Conservation (phyloP, 805 yeast species). For the Priceomyces fermenticarens region DNA sequence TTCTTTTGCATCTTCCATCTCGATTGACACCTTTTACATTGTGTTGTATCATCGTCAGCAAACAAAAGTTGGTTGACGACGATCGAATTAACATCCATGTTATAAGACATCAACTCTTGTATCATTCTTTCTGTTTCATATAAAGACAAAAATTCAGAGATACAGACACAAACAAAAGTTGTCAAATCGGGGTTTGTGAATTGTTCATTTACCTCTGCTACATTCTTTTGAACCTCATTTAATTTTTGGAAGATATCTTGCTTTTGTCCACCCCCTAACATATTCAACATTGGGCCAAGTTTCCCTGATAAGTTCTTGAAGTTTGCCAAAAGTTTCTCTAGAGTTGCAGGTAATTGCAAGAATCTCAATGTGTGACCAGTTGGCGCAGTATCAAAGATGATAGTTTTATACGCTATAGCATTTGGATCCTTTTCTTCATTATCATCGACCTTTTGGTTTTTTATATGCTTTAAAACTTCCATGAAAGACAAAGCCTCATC, state of each 20-base stretch:
- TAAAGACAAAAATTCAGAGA: slow-evolving; percentile 91
- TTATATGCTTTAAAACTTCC: slow-evolving; percentile 96
- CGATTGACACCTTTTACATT: slow-evolving; percentile 85
- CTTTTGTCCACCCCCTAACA: slow-evolving; percentile 65
- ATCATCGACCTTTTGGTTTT: slow-evolving; percentile 50
- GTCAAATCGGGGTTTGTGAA: slow-evolving; percentile 95
- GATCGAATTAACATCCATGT: slow-evolving; percentile 95
- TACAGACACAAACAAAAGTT: slow-evolving; percentile 94
- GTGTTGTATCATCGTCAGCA: slow-evolving; percentile 71
- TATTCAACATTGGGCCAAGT: slow-evolving; percentile 86
- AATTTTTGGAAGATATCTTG: slow-evolving; percentile 76
- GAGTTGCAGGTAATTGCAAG: slow-evolving; percentile 88
- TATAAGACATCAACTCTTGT: slow-evolving; percentile 90
- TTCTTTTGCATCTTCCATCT: slow-evolving; percentile 96
- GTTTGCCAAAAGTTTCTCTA: slow-evolving; percentile 82
- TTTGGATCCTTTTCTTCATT: slow-evolving; percentile 21
- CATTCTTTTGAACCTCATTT: slow-evolving; percentile 75
- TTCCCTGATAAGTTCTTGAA: slow-evolving; percentile 81
- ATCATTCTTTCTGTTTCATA: slow-evolving; percentile 98
- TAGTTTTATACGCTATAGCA: slow-evolving; percentile 62
- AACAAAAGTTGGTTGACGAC: slow-evolving; percentile 91
- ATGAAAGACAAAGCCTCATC: slow-evolving; percentile 97
- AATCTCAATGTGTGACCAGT: slow-evolving; percentile 97
- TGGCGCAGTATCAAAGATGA: slow-evolving; percentile 99
- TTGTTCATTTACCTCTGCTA: slow-evolving; percentile 86